Base-by-base conservation (phyloP, 192 early-diverging fungal species). In the Gonapodya prolifera region DNA sequence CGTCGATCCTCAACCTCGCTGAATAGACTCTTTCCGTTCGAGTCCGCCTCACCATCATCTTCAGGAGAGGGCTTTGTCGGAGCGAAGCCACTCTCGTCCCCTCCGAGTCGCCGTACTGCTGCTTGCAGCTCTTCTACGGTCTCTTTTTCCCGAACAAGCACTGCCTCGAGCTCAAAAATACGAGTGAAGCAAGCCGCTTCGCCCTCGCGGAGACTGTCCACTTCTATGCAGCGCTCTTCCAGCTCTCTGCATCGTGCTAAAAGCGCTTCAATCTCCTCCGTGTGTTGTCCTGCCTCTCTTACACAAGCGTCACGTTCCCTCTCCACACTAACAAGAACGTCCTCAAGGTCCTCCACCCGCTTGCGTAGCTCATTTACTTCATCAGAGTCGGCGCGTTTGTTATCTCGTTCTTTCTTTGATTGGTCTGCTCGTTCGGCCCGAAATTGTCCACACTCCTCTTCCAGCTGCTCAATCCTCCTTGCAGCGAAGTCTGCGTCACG, bases 1-100 rank as follows among this genome's bases (percentile, higher is more conserved):
- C 84, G 69, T 0, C 77, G 13, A 69, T 85, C 84, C 75, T 85
- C 84, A 8, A 85, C 80, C 75, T 85, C 84, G 77, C 76, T 77
- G 30, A 85, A 80, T 0, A 85, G 77, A 18, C 81, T 81, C 30
- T 78, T 33, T 33, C 75, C 80, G 13, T 79, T 81, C 2, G 1
- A 30, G 34, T 79, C 79, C 1, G 78, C 30, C 13, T 35, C 79
- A 1, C 35, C 35, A 1, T n/a, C 69, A 34, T 45, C 36, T 33
- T 23, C 35, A 29, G 79, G 77, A 33, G 80, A 80, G 18, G 83
- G 80, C 29, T 69, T 69, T 8, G n/a, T n/a, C 13, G 45, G 13
- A n/a, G 45, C 45, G n/a, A n/a, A 8, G n/a, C n/a, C n/a, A 8
- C n/a, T 69, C 45, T 69, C 45, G 45, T n/a, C 45, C 13, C n/a